Conservation (phyloP, 192 early-diverging fungal genomes). For the Coemansia reversa region DNA sequence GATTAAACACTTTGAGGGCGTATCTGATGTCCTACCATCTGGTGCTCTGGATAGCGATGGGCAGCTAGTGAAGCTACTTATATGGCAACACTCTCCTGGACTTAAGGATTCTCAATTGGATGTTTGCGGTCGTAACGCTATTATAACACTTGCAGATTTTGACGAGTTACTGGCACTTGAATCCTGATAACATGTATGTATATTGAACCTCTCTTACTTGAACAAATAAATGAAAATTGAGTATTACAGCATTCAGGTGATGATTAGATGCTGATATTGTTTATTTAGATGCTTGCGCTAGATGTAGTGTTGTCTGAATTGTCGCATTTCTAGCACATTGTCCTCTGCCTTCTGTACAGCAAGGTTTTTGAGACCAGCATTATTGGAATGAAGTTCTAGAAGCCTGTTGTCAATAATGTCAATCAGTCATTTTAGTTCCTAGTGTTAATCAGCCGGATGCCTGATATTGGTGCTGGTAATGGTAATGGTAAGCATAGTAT, state of each 20-base stretch:
- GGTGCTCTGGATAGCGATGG: slow-evolving; percentile 31
- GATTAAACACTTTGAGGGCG: slow-evolving; percentile 16
- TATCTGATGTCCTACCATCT: neutral
- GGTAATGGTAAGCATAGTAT: slow-evolving; percentile 43
- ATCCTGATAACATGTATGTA: neutral
- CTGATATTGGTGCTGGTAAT: slow-evolving; percentile 40
- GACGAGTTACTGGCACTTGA: slow-evolving; percentile 23
- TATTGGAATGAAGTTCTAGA: slow-evolving; percentile 31
- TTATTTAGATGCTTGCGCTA: no score
- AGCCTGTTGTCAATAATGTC: slow-evolving; percentile 35
- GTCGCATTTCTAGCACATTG: neutral
- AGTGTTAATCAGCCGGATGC: slow-evolving; percentile 38
- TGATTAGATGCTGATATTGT: no score
- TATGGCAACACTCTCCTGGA: slow-evolving; percentile 36
- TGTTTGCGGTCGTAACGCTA: slow-evolving; percentile 1
- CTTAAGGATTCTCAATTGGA: slow-evolving; percentile 21
- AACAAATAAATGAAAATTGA: no score
- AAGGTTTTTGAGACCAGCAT: slow-evolving; percentile 21
- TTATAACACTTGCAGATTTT: slow-evolving; percentile 27
- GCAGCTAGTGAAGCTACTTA: slow-evolving; percentile 28
- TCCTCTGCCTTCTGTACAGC: slow-evolving; percentile 37
- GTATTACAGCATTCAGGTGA: no score
- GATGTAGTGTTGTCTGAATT: no score
- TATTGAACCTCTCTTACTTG: neutral
- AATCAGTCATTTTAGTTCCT: slow-evolving; percentile 24